These are phyloP conservation scores for Rhodotorula kratochvilovae DNA, from an alignment of 768 basidiomycete genomes.

Conservation along the genomic window DNA sequence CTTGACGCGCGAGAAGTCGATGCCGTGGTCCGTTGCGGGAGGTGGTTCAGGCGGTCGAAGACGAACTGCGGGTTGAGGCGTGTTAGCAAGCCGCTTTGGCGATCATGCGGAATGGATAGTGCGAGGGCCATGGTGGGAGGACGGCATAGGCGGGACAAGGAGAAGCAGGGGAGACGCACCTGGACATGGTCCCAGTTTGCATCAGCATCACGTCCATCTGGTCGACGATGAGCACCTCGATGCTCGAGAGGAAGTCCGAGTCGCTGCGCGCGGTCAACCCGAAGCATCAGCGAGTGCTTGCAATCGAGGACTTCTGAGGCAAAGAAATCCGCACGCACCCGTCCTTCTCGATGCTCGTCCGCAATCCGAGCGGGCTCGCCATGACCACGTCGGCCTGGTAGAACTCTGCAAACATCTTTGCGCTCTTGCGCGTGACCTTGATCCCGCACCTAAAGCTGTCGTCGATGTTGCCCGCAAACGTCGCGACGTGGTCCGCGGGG, in stretches of 20 bases:
- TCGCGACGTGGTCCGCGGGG: constrained; percentile 83
- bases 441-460: constrained; percentile 89
- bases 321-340: constrained; percentile 56
- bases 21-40: constrained; percentile 86
- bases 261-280: constrained; percentile 53
- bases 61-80: constrained; percentile 48
- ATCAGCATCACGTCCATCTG: constrained; percentile 87
- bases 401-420: constrained; percentile 86
- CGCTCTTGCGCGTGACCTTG: constrained; percentile 84
- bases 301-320: neutral
- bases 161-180: no score
- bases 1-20: constrained; percentile 94
- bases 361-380: constrained; percentile 85
- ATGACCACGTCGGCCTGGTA: constrained; percentile 86
- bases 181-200: constrained; percentile 99
- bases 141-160: no score
- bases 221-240: constrained; percentile 85
- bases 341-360: constrained; percentile 90
- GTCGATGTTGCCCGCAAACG: constrained; percentile 93
- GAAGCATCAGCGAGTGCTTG: neutral
- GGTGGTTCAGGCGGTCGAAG: constrained; percentile 73
- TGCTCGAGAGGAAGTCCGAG: constrained; percentile 85
- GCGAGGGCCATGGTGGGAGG: neutral
- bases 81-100: no score
- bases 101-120: neutral